Percentiles rank a stretch among this genome's conserved stretches.
Conservation (phyloP, 2,329 filamentous ascomycete species). For the Colletotrichum tofieldiae region DNA sequence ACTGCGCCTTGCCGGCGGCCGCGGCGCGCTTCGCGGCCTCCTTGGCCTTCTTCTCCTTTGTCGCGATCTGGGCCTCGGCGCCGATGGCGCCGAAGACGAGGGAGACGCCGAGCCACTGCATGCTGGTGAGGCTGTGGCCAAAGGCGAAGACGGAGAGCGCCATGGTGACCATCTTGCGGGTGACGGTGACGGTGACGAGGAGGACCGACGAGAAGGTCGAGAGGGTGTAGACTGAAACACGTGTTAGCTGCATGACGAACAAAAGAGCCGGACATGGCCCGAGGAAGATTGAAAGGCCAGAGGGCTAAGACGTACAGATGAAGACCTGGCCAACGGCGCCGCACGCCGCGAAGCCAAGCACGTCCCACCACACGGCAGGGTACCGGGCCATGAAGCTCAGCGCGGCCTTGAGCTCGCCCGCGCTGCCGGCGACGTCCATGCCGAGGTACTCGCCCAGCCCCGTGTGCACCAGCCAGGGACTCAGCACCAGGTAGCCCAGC, state of each 20-base stretch:
- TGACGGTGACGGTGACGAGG: conserved; percentile 96
- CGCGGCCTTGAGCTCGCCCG: conserved; percentile 86
- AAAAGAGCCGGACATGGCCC: neutral
- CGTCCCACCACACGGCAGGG: conserved; percentile 87
- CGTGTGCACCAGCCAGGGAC: conserved; percentile 84
- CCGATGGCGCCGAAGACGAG: conserved; percentile 97
- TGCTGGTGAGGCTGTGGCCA: conserved; percentile 86
- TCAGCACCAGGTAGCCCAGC: conserved; percentile 80
- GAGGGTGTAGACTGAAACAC: conserved; percentile 82
- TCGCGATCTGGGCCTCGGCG: conserved; percentile 86
- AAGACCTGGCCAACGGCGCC: conserved; percentile 97
- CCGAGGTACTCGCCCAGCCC: conserved; percentile 76
- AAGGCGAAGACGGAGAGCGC: conserved; percentile 96
- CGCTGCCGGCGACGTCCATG: conserved; percentile 74
- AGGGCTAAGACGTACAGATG: conserved; percentile 75
- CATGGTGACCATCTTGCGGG: conserved; percentile 99
- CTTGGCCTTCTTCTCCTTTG: conserved; percentile 88
- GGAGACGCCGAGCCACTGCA: conserved; percentile 94
- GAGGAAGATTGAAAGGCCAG: conserved; percentile 4
- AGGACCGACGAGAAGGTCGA: conserved; percentile 92
- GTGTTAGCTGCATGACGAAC: conserved; percentile 4
- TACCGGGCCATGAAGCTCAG: conserved; percentile 85
- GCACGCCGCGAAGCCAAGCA: conserved; percentile 90
- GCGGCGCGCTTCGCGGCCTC: conserved; percentile 70
- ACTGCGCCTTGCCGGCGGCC: conserved; percentile 52